These are phyloP conservation scores for Shiraia bambusicola DNA, from an alignment of 2,329 filamentous ascomycete species.

Conservation along the genomic window DNA sequence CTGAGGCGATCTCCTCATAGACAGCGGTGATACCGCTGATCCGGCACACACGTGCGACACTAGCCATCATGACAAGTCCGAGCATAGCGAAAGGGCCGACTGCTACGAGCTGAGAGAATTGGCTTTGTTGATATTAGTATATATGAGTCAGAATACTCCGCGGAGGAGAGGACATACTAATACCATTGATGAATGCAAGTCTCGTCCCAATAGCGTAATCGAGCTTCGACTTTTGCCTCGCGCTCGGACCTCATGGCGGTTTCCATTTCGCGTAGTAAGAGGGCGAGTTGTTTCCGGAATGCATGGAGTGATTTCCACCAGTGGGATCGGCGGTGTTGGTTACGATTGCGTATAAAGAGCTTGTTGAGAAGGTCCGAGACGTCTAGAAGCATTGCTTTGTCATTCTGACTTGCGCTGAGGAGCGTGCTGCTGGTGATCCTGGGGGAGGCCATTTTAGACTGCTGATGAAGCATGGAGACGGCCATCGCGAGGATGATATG, in stretches of 20 bases:
- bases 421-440: constrained; percentile 23
- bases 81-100: constrained; percentile 50
- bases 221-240: constrained; percentile 27
- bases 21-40: constrained; percentile 45
- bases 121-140: constrained; percentile 18
- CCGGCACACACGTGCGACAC: constrained; percentile 44
- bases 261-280: constrained; percentile 50
- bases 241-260: constrained; percentile 20
- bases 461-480: constrained; percentile 6
- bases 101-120: constrained; percentile 50
- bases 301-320: constrained; percentile 80
- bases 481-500: constrained; percentile 11
- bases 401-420: constrained; percentile 20
- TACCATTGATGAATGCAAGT: constrained; percentile 40
- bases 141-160: background rate
- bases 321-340: constrained; percentile 77
- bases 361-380: constrained; percentile 64
- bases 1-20: constrained; percentile 46
- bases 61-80: constrained; percentile 48
- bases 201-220: constrained; percentile 45
- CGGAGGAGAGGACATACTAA: constrained; percentile 27
- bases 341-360: constrained; percentile 81
- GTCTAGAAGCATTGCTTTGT: constrained; percentile 38
- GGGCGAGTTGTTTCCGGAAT: constrained; percentile 66
- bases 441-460: constrained; percentile 13